Conservation (phyloP, 1,284 basidiomycete genomes). For the Coniferiporia weirii region DNA sequence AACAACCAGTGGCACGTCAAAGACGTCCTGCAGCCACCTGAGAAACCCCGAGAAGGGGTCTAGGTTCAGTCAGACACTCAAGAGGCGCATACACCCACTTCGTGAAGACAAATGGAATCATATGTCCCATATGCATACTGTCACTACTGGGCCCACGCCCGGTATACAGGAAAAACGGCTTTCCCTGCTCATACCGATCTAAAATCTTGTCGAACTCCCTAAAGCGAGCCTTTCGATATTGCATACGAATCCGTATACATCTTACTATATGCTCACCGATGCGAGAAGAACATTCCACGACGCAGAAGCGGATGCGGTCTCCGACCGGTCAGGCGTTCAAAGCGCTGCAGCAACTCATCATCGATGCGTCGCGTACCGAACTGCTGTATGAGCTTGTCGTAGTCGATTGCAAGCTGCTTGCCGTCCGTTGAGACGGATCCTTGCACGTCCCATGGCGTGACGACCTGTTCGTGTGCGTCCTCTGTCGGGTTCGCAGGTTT, state of each 20-base stretch:
- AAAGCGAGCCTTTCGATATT: slow-evolving; percentile 14
- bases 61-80: background rate
- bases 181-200: slow-evolving; percentile 93
- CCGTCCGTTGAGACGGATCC: slow-evolving; percentile 89
- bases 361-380: slow-evolving; percentile 91
- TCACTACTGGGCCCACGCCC: slow-evolving; percentile 95
- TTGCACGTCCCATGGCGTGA: slow-evolving; percentile 98
- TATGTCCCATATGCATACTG: slow-evolving; percentile 97
- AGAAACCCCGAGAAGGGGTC: background rate
- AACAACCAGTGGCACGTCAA: slow-evolving; percentile 90
- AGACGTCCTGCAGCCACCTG: slow-evolving; percentile 96
- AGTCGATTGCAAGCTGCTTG: slow-evolving; percentile 89
- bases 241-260: background rate
- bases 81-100: slow-evolving; percentile 52
- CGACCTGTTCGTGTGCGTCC: slow-evolving; percentile 65
- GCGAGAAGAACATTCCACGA: slow-evolving; percentile 96
- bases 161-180: slow-evolving; percentile 98
- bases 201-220: slow-evolving; percentile 94
- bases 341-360: slow-evolving; percentile 75
- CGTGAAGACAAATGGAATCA: slow-evolving; percentile 97
- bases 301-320: slow-evolving; percentile 89
- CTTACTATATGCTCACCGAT: slow-evolving; percentile 59
- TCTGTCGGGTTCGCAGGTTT: slow-evolving; percentile 30
- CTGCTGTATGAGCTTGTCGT: slow-evolving; percentile 91
- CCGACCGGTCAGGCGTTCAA: slow-evolving; percentile 88